These are phyloP conservation scores for Acrocalymma vagum DNA, from an alignment of 2,329 filamentous ascomycete species.

Conservation along the genomic window DNA sequence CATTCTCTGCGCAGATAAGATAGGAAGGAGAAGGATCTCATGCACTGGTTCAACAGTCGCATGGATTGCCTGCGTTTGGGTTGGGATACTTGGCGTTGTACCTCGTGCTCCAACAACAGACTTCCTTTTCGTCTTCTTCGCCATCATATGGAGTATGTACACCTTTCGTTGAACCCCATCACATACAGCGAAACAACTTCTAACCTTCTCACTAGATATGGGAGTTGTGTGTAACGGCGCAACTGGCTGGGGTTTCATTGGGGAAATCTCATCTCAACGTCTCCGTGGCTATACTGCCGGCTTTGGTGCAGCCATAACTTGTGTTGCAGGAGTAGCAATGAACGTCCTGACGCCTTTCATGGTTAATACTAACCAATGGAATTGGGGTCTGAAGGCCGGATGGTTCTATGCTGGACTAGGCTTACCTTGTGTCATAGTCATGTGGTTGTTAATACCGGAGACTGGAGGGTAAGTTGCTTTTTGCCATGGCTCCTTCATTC, in stretches of 20 bases:
- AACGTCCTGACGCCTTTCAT: background rate
- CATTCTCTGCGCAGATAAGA: background rate
- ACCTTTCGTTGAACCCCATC: background rate
- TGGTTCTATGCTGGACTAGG: background rate
- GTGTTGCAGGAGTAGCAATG: background rate
- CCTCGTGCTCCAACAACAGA: background rate
- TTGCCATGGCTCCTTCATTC: no score
- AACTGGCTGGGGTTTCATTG: constrained; percentile 1
- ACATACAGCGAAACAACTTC: background rate
- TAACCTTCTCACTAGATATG: background rate
- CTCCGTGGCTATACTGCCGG: constrained; percentile 1
- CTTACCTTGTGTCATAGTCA: background rate
- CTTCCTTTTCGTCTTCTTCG: constrained; percentile 2
- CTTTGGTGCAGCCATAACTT: background rate
- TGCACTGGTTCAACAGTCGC: background rate
- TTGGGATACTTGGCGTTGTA: background rate
- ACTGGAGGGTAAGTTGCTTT: no score
- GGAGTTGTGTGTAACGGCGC: constrained; percentile 1
- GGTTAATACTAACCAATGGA: background rate
- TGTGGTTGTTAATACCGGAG: constrained; percentile 2
- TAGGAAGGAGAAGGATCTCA: background rate
- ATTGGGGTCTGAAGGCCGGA: background rate
- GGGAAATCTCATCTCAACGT: background rate
- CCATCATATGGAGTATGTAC: no score
- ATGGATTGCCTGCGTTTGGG: background rate